A percentile compares a stretch with the other conserved stretches of the same genome.
phyloP scores from a whole-genome alignment of 768 basidiomycete genomes.

The Ramaria sp. region DNA sequence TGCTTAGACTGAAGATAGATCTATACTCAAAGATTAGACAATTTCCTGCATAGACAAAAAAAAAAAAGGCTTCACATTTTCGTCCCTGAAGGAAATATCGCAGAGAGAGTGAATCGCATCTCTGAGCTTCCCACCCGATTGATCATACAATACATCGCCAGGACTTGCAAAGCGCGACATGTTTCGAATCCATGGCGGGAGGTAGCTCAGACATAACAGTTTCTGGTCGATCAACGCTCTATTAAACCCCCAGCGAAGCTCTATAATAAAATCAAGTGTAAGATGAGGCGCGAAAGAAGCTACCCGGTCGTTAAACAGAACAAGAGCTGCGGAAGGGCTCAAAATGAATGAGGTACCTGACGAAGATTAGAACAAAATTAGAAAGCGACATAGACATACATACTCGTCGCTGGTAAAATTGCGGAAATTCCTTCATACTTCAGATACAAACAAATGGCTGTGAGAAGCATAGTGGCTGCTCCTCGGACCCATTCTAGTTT shows the following conservation, averaged over 20 bases:
- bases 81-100: slow-evolving; percentile 58
- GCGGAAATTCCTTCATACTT: background rate
- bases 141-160: slow-evolving; percentile 48
- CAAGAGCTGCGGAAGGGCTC: slow-evolving; percentile 42
- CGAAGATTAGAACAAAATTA: slow-evolving; percentile 26
- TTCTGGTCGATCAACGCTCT: slow-evolving; percentile 35
- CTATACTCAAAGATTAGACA: slow-evolving; percentile 22
- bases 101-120: slow-evolving; percentile 66
- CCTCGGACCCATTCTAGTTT: slow-evolving; percentile 67
- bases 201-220: slow-evolving; percentile 66
- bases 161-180: slow-evolving; percentile 61
- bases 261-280: slow-evolving; percentile 79
- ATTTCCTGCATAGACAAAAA: background rate
- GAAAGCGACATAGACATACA: slow-evolving; percentile 39
- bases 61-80: slow-evolving; percentile 35
- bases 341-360: background rate
- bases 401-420: background rate
- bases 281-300: slow-evolving; percentile 68
- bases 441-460: slow-evolving; percentile 47
- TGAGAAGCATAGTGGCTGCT: slow-evolving; percentile 68
- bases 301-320: slow-evolving; percentile 57
- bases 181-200: slow-evolving; percentile 85
- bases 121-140: slow-evolving; percentile 55
- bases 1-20: slow-evolving; percentile 57
- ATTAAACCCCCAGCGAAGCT: slow-evolving; percentile 50